Evolutionary conservation across 2,329 filamentous ascomycete species (phyloP).

Genomic region (Neofusicoccum sp.): DNA sequence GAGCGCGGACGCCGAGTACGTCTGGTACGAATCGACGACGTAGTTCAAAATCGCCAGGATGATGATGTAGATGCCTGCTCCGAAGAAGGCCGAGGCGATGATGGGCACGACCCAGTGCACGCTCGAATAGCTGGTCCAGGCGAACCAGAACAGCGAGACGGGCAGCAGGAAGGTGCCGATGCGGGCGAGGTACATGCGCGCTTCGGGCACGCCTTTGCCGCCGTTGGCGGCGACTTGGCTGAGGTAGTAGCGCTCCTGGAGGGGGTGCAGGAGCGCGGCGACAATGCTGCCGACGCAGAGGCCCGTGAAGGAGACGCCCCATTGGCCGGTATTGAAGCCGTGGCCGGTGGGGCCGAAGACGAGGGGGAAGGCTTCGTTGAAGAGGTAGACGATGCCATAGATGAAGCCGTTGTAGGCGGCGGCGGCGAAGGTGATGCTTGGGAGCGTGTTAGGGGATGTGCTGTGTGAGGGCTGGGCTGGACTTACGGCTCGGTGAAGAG

Average conservation of each 20-base stretch:
- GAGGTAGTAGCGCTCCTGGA: conserved; percentile 29
- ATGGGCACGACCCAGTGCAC: conserved; percentile 27
- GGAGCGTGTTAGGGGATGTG: background rate
- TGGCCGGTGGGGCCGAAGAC: conserved; percentile 24
- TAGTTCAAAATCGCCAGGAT: conserved; percentile 29
- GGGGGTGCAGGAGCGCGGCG: conserved; percentile 23
- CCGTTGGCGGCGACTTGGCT: conserved; percentile 24
- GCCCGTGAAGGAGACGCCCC: conserved; percentile 29
- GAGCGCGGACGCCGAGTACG: conserved; percentile 24
- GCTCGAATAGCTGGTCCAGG: conserved; percentile 22
- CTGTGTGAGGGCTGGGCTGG: background rate
- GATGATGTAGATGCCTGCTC: conserved; percentile 28
- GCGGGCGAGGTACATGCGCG: conserved; percentile 28
- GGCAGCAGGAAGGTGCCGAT: conserved; percentile 26
- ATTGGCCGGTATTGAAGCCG: conserved; percentile 27
- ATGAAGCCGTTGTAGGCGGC: conserved; percentile 26
- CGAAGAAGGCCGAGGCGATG: conserved; percentile 26
- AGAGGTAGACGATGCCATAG: conserved; percentile 27
- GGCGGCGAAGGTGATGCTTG: conserved; percentile 23
- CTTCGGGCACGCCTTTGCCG: conserved; percentile 32
- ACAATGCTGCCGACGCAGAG: conserved; percentile 28
- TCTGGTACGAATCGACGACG: conserved; percentile 27
- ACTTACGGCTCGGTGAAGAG: conserved; percentile 26
- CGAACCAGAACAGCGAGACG: conserved; percentile 33
- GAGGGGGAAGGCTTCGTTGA: conserved; percentile 27